Conservation (phyloP, 2,329 filamentous ascomycete genomes). For the Claviceps maximensis region DNA sequence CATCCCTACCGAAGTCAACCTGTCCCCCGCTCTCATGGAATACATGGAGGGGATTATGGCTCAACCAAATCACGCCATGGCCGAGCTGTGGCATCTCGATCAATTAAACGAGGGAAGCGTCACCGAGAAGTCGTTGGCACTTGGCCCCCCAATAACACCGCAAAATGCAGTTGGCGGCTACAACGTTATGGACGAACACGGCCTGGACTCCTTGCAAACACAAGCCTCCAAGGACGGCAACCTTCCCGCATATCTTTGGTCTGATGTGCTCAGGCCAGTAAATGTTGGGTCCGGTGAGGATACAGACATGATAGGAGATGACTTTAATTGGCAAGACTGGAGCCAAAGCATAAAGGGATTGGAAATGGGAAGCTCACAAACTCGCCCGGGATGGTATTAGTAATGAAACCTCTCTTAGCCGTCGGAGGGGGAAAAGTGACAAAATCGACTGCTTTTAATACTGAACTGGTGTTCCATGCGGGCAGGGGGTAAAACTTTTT, state of each 20-base stretch:
- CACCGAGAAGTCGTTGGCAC: not conserved
- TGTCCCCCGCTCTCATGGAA: constrained; percentile 18
- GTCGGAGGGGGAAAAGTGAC: not conserved
- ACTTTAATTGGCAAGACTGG: constrained; percentile 38
- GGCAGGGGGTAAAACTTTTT: not conserved
- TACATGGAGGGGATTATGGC: constrained; percentile 26
- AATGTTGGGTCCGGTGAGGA: constrained; percentile 19
- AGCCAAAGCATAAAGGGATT: constrained; percentile 27
- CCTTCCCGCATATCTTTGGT: constrained; percentile 30
- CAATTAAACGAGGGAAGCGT: not conserved
- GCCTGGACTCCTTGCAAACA: constrained; percentile 9
- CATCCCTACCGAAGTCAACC: constrained; percentile 12
- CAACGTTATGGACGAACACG: constrained; percentile 10
- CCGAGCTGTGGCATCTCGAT: constrained; percentile 19
- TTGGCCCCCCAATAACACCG: not conserved
- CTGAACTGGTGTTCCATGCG: not conserved
- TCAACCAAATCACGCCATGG: constrained; percentile 22
- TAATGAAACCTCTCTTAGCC: not conserved
- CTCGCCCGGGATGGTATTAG: constrained; percentile 12
- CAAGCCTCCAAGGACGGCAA: constrained; percentile 20
- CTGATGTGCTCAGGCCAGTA: constrained; percentile 18
- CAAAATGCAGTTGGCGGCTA: constrained; percentile 2
- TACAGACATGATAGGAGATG: constrained; percentile 26
- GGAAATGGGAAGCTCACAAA: constrained; percentile 19
- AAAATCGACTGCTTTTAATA: not conserved